These are phyloP conservation scores for Eimeria maxima DNA, from an alignment of 169 alveolate genomes.

Conservation along the genomic window DNA sequence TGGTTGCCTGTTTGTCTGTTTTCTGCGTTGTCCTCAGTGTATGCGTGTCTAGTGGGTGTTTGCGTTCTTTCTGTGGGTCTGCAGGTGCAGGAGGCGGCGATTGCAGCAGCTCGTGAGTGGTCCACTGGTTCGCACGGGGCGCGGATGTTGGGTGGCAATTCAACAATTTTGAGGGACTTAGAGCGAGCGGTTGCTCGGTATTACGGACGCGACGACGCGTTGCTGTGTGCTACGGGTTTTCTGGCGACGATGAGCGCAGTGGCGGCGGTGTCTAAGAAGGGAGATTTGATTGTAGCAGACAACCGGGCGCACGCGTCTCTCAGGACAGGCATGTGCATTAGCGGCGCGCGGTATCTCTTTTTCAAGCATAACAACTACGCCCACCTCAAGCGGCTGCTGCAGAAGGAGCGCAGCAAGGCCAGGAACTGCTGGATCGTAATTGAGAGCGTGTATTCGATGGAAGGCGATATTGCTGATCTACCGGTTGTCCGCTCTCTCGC, in stretches of 20 bases:
- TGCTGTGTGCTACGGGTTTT: slow-evolving; percentile 88
- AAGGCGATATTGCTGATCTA: slow-evolving; percentile 92
- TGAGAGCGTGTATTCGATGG: slow-evolving; percentile 95
- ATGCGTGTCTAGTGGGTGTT: neutral
- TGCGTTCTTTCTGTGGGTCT: neutral
- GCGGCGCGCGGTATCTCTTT: slow-evolving; percentile 87
- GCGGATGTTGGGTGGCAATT: slow-evolving; percentile 90
- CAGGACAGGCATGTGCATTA: slow-evolving; percentile 86
- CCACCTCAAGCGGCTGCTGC: slow-evolving; percentile 85
- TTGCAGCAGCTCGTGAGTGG: slow-evolving; percentile 87
- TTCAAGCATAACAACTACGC: slow-evolving; percentile 90
- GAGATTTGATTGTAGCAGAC: slow-evolving; percentile 86
- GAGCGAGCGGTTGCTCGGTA: slow-evolving; percentile 86
- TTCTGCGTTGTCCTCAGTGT: neutral
- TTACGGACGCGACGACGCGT: slow-evolving; percentile 89
- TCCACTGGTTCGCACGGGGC: slow-evolving; percentile 92
- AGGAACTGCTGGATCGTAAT: slow-evolving; percentile 89
- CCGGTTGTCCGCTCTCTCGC: slow-evolving; percentile 87
- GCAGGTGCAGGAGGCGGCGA: slow-evolving; percentile 89
- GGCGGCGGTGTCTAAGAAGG: slow-evolving; percentile 87
- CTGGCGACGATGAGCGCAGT: slow-evolving; percentile 89
- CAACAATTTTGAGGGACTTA: slow-evolving; percentile 86
- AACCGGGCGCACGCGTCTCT: slow-evolving; percentile 88
- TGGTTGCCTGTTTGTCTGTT: neutral
- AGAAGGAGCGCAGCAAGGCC: slow-evolving; percentile 83